phyloP scores from a whole-genome alignment of 1,284 basidiomycete genomes.

The Rhizoctonia solani region DNA sequence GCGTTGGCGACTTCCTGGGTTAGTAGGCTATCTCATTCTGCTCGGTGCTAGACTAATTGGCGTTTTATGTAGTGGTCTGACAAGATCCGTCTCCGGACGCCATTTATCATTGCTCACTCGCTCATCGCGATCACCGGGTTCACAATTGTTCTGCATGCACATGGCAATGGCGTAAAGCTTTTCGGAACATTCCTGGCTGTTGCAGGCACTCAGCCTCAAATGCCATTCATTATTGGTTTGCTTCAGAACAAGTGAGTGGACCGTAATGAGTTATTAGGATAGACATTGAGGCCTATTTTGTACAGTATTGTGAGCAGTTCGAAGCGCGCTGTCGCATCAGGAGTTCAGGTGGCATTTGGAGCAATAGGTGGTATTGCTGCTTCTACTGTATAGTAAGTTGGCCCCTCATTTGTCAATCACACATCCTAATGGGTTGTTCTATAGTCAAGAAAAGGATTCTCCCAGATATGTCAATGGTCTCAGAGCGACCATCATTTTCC shows the following conservation, averaged over 20 bases:
- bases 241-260: conserved; percentile 22
- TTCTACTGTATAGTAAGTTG: conserved; percentile 29
- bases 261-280: not conserved
- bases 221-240: conserved; percentile 26
- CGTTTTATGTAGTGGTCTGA: conserved; percentile 13
- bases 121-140: conserved; percentile 24
- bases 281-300: not conserved
- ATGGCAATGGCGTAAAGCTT: conserved; percentile 6
- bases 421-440: not conserved
- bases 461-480: conserved; percentile 34
- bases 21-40: not conserved
- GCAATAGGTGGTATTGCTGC: conserved; percentile 37
- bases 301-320: conserved; percentile 31
- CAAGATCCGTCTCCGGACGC: conserved; percentile 27
- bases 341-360: conserved; percentile 30
- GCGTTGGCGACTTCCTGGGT: conserved; percentile 24
- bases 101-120: conserved; percentile 23
- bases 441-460: conserved; percentile 29
- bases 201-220: conserved; percentile 22
- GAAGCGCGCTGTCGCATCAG: conserved; percentile 34
- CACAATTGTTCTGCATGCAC: conserved; percentile 26
- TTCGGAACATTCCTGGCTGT: conserved; percentile 29
- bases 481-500: conserved; percentile 31
- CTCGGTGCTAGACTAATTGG: not conserved
- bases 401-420: not conserved